These are phyloP conservation scores for Symbiodinium natans DNA, from an alignment of 73 alveolate genomes.

Conservation along the genomic window DNA sequence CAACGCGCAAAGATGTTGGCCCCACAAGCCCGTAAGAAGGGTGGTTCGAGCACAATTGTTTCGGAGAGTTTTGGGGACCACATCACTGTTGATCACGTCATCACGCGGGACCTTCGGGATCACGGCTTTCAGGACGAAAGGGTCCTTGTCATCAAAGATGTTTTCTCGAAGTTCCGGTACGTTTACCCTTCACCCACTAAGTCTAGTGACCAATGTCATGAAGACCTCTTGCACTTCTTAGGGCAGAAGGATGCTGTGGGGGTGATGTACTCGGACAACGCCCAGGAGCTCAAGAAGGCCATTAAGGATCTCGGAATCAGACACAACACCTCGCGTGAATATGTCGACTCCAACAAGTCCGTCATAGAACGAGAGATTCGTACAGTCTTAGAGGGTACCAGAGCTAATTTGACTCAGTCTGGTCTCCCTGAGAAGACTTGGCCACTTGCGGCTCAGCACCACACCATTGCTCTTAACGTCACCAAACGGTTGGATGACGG, in stretches of 20 bases:
- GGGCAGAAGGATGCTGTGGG: no score
- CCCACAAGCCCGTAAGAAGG: not conserved
- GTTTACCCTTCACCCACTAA: not conserved
- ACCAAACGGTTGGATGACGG: not conserved
- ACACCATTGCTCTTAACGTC: not conserved
- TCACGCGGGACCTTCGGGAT: not conserved
- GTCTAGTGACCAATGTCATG: no score
- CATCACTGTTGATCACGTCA: not conserved
- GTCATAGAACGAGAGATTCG: not conserved
- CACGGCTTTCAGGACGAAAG: not conserved
- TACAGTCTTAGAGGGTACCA: not conserved
- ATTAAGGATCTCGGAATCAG: no score
- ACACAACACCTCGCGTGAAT: not conserved
- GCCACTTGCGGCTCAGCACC: not conserved
- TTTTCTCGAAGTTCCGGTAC: not conserved
- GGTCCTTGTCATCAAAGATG: not conserved
- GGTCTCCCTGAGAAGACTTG: not conserved
- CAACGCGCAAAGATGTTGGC: not conserved
- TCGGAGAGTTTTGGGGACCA: not conserved
- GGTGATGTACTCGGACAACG: no score
- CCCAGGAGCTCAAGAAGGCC: no score
- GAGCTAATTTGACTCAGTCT: not conserved
- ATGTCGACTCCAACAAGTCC: not conserved
- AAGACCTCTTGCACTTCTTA: no score
- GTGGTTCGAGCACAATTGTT: not conserved